phyloP scores from a whole-genome alignment of 2,329 filamentous ascomycete species.

The Drechslerella stenobrocha region DNA sequence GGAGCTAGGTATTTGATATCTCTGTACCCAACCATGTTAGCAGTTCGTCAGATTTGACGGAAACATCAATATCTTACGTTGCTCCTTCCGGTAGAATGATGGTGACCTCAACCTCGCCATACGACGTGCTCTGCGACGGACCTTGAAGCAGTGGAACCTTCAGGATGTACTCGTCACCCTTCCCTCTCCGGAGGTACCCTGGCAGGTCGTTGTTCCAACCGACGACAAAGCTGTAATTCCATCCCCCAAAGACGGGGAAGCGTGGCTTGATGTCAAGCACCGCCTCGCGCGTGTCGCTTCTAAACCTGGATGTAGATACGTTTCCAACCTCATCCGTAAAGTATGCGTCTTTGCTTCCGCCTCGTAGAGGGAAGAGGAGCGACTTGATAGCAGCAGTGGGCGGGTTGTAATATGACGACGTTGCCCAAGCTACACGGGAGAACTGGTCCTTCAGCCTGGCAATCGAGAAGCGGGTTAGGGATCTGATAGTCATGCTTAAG shows the following conservation, averaged over 20 bases:
- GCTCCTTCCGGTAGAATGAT: constrained; percentile 91
- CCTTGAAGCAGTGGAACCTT: constrained; percentile 93
- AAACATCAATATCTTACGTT: constrained; percentile 62
- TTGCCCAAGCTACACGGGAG: constrained; percentile 74
- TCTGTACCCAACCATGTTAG: constrained; percentile 59
- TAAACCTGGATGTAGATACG: constrained; percentile 88
- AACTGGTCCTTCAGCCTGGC: constrained; percentile 67
- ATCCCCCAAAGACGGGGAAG: constrained; percentile 94
- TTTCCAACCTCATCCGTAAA: constrained; percentile 97
- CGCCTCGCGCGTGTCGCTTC: constrained; percentile 75
- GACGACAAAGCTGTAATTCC: constrained; percentile 96
- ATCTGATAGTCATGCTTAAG: not conserved
- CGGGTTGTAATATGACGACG: constrained; percentile 74
- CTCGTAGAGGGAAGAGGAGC: constrained; percentile 74
- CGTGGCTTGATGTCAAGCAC: constrained; percentile 86
- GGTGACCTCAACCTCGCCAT: constrained; percentile 76
- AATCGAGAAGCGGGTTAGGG: constrained; percentile 57
- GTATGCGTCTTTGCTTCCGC: constrained; percentile 83
- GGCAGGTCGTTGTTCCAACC: constrained; percentile 90
- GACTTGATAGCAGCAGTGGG: constrained; percentile 77
- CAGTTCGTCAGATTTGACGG: constrained; percentile 16
- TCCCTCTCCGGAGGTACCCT: constrained; percentile 70
- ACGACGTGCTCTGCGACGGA: constrained; percentile 78
- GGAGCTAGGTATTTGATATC: constrained; percentile 77
- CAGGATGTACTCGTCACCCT: constrained; percentile 74